A percentile compares a stretch with the other conserved stretches of the same genome.
phyloP scores from a whole-genome alignment of 2,329 filamentous ascomycete genomes.

The Coniella lustricola region DNA sequence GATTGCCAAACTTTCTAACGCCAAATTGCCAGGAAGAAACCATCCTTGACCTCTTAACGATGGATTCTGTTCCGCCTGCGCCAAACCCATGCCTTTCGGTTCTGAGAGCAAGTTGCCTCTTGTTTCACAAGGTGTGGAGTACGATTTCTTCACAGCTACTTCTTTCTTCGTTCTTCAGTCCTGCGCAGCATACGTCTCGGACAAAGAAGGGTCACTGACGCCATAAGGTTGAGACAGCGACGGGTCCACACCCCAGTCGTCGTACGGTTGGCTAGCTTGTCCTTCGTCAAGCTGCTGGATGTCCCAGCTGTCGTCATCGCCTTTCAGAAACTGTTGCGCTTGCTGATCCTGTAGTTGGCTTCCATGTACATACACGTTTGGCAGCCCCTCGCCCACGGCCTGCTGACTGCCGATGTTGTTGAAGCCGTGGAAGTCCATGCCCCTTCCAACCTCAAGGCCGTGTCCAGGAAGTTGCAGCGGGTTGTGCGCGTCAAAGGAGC shows the following conservation, averaged over 20 bases:
- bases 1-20: too few species aligned
- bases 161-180: conserved; percentile 1
- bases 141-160: neutral
- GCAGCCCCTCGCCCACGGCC: neutral
- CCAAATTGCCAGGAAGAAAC: neutral
- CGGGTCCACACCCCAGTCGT: conserved; percentile 12
- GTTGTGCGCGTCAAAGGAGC: conserved; percentile 7
- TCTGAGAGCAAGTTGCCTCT: too few species aligned
- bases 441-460: conserved; percentile 4
- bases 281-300: conserved; percentile 11
- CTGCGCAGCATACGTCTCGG: conserved; percentile 11
- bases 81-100: too few species aligned
- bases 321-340: conserved; percentile 3
- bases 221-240: conserved; percentile 12
- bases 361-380: neutral
- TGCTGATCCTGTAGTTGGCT: conserved; percentile 6
- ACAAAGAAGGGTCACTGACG: conserved; percentile 10
- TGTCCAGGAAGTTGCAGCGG: conserved; percentile 11
- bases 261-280: conserved; percentile 9
- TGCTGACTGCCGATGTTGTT: neutral
- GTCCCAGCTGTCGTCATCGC: conserved; percentile 10
- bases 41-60: too few species aligned
- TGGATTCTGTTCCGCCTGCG: too few species aligned
- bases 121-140: neutral
- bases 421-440: neutral